Evolutionary conservation across 768 basidiomycete species (phyloP).

Genomic region (Tephrocybe rancida): DNA sequence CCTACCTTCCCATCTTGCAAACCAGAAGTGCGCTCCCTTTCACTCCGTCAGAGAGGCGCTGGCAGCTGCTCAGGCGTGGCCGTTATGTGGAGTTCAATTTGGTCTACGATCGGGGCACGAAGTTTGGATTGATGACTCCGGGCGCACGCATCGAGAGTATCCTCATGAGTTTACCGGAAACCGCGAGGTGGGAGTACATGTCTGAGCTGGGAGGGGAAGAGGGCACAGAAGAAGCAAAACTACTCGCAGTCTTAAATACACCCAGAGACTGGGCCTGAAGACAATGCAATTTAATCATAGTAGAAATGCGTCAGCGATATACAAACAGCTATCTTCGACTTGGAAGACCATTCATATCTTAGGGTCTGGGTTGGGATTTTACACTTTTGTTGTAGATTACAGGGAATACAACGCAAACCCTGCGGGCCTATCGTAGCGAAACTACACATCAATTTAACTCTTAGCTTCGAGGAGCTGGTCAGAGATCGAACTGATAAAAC

Average conservation of each 20-base stretch:
- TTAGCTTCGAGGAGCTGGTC: conserved; percentile 17
- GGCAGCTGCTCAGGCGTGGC: conserved; percentile 91
- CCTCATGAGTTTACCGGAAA: conserved; percentile 87
- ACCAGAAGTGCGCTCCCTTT: conserved; percentile 55
- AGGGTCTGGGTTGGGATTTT: too few species aligned
- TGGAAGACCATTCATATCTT: too few species aligned
- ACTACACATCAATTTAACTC: neutral
- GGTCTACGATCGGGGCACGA: conserved; percentile 85
- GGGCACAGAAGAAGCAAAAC: conserved; percentile 62
- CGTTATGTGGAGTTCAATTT: conserved; percentile 96
- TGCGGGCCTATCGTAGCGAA: neutral
- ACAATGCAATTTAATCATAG: too few species aligned
- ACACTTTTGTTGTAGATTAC: neutral
- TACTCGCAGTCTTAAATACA: conserved; percentile 61
- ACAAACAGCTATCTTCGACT: too few species aligned
- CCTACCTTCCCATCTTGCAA: conserved; percentile 86
- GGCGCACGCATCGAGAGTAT: conserved; percentile 90
- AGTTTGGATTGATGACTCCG: conserved; percentile 83
- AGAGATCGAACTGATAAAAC: conserved; percentile 20
- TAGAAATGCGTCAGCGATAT: too few species aligned
- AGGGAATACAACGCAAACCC: neutral
- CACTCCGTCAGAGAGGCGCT: conserved; percentile 73
- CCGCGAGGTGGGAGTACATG: conserved; percentile 91
- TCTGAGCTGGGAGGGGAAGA: conserved; percentile 65
- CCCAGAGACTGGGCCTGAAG: conserved; percentile 64